phyloP scores from a whole-genome alignment of 169 alveolate genomes.

The Plasmodium cynomolgi region DNA sequence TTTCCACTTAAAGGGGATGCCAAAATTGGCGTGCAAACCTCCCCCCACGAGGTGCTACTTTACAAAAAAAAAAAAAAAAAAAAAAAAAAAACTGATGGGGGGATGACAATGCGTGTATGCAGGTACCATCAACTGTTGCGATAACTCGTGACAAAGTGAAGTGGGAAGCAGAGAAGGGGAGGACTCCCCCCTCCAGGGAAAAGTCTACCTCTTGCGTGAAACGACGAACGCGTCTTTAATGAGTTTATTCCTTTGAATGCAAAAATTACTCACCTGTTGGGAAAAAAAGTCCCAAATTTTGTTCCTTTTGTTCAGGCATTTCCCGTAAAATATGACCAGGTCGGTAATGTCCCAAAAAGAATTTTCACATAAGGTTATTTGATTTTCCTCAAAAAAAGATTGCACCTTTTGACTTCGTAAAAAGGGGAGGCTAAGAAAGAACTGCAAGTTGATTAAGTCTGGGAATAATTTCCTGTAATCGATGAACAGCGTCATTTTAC shows the following conservation, averaged over 20 bases:
- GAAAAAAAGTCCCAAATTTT: conserved; percentile 43
- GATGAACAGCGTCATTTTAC: conserved; percentile 24
- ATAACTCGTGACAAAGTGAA: neutral
- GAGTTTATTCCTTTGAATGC: neutral
- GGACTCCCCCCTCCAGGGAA: neutral
- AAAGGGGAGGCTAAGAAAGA: conserved; percentile 17
- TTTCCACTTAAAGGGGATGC: neutral
- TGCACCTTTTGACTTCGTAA: conserved; percentile 24
- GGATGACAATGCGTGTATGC: neutral
- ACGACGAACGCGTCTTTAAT: conserved; percentile 61
- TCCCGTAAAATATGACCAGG: conserved; percentile 71
- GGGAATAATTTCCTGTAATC: conserved; percentile 43
- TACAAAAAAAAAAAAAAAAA: no score
- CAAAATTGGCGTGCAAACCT: neutral
- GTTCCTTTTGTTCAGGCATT: conserved; percentile 40
- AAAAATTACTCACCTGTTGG: neutral
- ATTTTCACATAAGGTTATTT: conserved; percentile 19
- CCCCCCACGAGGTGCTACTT: neutral
- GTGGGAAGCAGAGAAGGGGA: neutral
- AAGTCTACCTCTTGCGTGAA: neutral
- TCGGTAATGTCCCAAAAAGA: conserved; percentile 12
- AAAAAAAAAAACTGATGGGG: neutral
- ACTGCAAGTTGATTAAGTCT: conserved; percentile 17
- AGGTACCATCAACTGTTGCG: neutral
- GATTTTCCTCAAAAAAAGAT: conserved; percentile 3